These are phyloP conservation scores for Colletotrichum sp. DNA, from an alignment of 2,329 filamentous ascomycete species.

Conservation along the genomic window DNA sequence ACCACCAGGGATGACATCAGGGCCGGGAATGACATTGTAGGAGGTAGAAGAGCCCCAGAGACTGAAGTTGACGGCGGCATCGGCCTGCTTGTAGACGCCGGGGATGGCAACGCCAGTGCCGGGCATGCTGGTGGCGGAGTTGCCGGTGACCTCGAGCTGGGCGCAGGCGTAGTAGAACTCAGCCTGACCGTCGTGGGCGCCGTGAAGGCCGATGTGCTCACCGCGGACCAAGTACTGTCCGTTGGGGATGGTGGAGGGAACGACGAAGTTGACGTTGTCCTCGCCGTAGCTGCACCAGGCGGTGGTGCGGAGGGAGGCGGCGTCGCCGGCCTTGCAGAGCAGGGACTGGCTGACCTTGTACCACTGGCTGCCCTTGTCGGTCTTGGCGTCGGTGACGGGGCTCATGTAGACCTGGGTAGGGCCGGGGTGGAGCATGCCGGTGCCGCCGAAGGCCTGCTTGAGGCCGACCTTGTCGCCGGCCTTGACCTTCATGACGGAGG, in stretches of 20 bases:
- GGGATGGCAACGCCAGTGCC: conserved; percentile 39
- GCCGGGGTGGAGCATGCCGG: conserved; percentile 23
- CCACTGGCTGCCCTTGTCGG: conserved; percentile 25
- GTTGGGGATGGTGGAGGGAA: conserved; percentile 41
- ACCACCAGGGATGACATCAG: conserved; percentile 11
- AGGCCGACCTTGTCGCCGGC: conserved; percentile 20
- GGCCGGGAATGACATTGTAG: background rate
- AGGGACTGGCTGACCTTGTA: conserved; percentile 28
- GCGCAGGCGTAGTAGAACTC: conserved; percentile 51
- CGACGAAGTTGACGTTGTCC: conserved; percentile 30
- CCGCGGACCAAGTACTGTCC: conserved; percentile 49
- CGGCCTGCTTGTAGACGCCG: conserved; percentile 32
- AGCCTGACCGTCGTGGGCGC: conserved; percentile 30
- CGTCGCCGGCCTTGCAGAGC: conserved; percentile 17
- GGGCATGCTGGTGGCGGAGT: conserved; percentile 10
- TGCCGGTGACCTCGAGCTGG: conserved; percentile 42
- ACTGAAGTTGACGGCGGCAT: conserved; percentile 9
- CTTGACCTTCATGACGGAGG: conserved; percentile 17
- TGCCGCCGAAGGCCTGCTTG: conserved; percentile 17
- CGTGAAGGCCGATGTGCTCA: conserved; percentile 52
- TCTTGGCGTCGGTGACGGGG: conserved; percentile 21
- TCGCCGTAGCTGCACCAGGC: conserved; percentile 24
- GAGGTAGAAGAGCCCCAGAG: background rate
- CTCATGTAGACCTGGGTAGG: conserved; percentile 23
- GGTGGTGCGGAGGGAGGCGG: background rate